Base-by-base conservation (phyloP, 768 basidiomycete genomes). In the Leccinellum rugosiceps region DNA sequence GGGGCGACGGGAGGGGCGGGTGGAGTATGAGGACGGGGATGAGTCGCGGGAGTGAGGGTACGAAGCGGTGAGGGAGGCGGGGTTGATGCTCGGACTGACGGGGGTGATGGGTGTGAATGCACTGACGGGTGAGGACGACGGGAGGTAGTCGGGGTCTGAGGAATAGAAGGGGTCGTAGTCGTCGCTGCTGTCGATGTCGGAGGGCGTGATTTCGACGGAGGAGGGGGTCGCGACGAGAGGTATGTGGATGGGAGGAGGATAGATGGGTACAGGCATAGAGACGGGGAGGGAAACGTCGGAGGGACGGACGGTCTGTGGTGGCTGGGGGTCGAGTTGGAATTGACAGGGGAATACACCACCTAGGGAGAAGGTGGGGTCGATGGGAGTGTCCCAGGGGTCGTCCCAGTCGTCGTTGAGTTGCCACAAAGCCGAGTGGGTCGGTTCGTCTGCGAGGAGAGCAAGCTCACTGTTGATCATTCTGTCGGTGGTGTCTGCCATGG, bases 71-170 rank as follows among this genome's bases (percentile, higher is more conserved):
- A 61, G 43, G 47, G 49, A 6, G 11, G 61, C 41, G 1, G 67
- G 67, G 48, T 64, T 11, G 49, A 61, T 26, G 30, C 43, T n/a
- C 3, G 8, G 17, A 25, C 61, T 38, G 35, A 17, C 45, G 21
- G 45, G 45, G 31, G 35, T 38, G 9, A 38, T 38, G 35, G 35
- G 35, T 0, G 35, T 38, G 35, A 38, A 9, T n/a, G 35, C 35
- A n/a, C 35, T 38, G 8, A 38, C 35, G 2, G 44, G 44, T 21
- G 44, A 45, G 11, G 44, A 23, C 10, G 60, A 65, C 0, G 62
- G 61, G 14, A 66, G 4, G 11, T 53, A 68, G 1, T 67, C 71
- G 3, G 67, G 60, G 10, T 73, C 70, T 23, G 69, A 70, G 23
- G 56, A 59, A 25, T 43, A 68, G 38, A 55, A 1, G 14, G 59